Evolutionary conservation across 805 yeast genomes (phyloP).

Genomic region (Ogataea angusta): DNA sequence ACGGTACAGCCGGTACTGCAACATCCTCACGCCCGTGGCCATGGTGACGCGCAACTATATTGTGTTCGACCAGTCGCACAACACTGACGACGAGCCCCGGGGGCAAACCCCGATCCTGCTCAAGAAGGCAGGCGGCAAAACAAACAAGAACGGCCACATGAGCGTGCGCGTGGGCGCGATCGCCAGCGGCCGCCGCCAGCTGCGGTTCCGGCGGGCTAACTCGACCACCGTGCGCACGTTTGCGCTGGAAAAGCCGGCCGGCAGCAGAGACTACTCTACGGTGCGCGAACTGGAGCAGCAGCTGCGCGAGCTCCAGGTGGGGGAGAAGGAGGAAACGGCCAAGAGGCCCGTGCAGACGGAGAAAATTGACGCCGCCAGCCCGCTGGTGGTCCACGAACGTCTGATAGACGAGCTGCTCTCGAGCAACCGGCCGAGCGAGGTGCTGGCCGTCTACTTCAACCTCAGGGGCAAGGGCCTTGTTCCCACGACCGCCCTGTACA

Average conservation of each 20-base stretch:
- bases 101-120: constrained; percentile 22
- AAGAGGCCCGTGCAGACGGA: constrained; percentile 3
- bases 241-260: constrained; percentile 11
- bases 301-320: constrained; percentile 8
- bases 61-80: constrained; percentile 25
- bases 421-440: constrained; percentile 31
- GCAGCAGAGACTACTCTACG: constrained; percentile 5
- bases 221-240: constrained; percentile 28
- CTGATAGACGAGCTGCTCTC: constrained; percentile 25
- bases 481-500: constrained; percentile 52
- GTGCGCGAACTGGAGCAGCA: constrained; percentile 19
- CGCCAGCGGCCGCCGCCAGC: constrained; percentile 19
- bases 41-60: constrained; percentile 31
- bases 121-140: constrained; percentile 23
- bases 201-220: constrained; percentile 30
- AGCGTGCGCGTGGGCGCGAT: constrained; percentile 25
- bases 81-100: constrained; percentile 16
- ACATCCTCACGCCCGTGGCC: constrained; percentile 25
- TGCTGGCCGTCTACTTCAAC: constrained; percentile 31
- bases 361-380: constrained; percentile 1
- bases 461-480: constrained; percentile 34
- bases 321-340: constrained; percentile 1
- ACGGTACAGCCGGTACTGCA: constrained; percentile 19
- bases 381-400: constrained; percentile 16
- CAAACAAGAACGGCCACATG: constrained; percentile 32